Evolutionary conservation across 2,329 filamentous ascomycete genomes (phyloP), one percentile per base, ranked within the genome.

Genomic region (Penicillium oxalicum): DNA sequence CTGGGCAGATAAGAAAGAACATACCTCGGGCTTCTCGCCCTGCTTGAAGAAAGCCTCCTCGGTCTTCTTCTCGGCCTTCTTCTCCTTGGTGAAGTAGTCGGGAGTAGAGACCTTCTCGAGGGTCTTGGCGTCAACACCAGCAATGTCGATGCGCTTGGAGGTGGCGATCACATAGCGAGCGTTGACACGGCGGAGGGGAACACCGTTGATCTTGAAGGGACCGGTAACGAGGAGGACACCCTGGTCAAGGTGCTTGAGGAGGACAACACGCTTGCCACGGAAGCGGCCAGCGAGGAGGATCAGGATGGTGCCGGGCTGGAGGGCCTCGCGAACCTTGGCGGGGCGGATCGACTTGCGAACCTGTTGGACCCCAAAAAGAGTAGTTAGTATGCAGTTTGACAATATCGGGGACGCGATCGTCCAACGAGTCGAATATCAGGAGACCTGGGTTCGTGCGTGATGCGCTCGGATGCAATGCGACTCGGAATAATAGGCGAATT

Each of bases 1-100:
- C 12, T 53, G 34, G 43, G 48, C 52, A 54, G 47, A 44, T 25
- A 25, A 7, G 5, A 9, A 40, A 8, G 52, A 50, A 67, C 87
- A 62, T 83, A 95, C 90, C 89, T 95, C 82, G 73, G 88, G 81
- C 85, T 95, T 95, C 86, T 96, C 91, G 76, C 91, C 81, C 83
- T 96, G 90, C 84, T 93, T 91, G 86, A 97, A 96, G 85, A 98
- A 98, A 74, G 91, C 88, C 74, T 96, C 91, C 83, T 98, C 91
- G 68, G 88, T 86, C 87, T 96, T 95, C 81, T 95, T 89, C 77
- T 90, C 84, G 69, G 80, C 73, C 66, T 76, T 79, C 85, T 95
- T 95, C 76, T 97, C 93, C 72, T 87, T 86, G 71, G 88, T 87
- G 82, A 98, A 98, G 87, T 98, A 98, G 77, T 88, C 88, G 74